Base-by-base conservation (phyloP, 495 filamentous ascomycete genomes). In the Bacidia gigantensis region DNA sequence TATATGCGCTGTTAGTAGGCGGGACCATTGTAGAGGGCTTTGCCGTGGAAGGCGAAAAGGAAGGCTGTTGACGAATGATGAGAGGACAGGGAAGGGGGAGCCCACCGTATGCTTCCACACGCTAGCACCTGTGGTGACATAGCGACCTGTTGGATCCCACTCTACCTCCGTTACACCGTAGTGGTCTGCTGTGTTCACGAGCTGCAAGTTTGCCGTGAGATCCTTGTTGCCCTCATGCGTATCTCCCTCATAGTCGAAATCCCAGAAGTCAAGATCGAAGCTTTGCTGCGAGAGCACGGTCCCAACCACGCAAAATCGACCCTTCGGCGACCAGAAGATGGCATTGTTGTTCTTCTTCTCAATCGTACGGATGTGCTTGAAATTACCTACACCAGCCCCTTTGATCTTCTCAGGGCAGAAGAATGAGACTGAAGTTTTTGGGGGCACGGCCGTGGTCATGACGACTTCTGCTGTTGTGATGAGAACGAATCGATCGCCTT, bases 301-400 rank as follows among this genome's bases (percentile, higher is more conserved):
- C 21, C 86, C 92, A 12, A 98, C 79, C 40, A 95, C 79, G 42
- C 95, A 89, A 62, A 98, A 96, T 17, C 92, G 81, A 14, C 92
- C 92, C 72, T 85, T 88, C 12, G 92, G 92, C n/a, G 87, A 93
- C 92, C 92, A 98, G 79, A 95, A 95, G 62, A 98, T 97, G 49
- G 85, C 93, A 62, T 98, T 98, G 77, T 82, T 94, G 67, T 89
- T 98, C 78, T 95, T 96, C 80, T 95, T 95, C 58, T 98, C 92
- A 20, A 93, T 74, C 0, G 88, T 96, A 40, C 85, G 80, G 51
- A 97, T 81, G 57, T 89, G 84, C 74, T 87, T 92, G 77, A 95
- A 98, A 74, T 94, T 95, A 47, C 92, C 92, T 18, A 86, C 72
- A 11, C 74, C 72, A 32, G 73, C 64, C 35, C 74, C 80, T 76